phyloP scores from a whole-genome alignment of 345 rosid species.

The Camelina neglecta region DNA sequence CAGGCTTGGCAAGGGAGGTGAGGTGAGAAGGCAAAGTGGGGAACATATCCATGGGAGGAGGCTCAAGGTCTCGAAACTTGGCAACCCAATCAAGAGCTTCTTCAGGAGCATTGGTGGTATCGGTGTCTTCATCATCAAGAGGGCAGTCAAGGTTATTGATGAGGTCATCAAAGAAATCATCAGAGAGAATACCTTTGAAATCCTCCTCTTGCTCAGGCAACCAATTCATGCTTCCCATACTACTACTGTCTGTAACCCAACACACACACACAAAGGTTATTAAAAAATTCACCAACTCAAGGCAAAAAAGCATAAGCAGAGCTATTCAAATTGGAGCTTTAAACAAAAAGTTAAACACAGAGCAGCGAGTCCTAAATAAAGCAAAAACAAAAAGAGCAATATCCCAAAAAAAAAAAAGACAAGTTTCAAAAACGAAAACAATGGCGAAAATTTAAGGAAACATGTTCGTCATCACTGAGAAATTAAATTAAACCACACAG shows the following conservation, averaged over 20 bases:
- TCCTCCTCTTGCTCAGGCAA: conserved; percentile 49
- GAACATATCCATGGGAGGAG: conserved; percentile 63
- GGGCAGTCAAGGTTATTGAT: conserved; percentile 62
- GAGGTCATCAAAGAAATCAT: conserved; percentile 68
- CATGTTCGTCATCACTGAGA: neutral
- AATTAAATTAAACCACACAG: neutral
- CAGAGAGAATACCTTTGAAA: conserved; percentile 54
- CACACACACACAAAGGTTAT: neutral
- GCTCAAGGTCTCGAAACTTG: conserved; percentile 64
- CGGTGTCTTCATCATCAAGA: conserved; percentile 71
- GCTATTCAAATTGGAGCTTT: no score
- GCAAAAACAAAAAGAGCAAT: neutral
- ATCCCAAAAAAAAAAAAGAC: neutral
- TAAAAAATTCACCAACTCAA: no score
- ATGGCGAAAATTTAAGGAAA: neutral
- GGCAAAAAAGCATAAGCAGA: no score
- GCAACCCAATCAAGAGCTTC: conserved; percentile 56
- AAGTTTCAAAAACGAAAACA: conserved; percentile 13
- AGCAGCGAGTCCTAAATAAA: no score
- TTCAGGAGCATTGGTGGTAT: conserved; percentile 36
- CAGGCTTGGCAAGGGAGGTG: conserved; percentile 24
- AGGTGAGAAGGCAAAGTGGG: conserved; percentile 48
- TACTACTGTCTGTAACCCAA: conserved; percentile 9
- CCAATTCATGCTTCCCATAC: conserved; percentile 50
- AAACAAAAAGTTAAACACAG: no score